These are phyloP conservation scores for Fusarium phyllophilum DNA, from an alignment of 2,329 filamentous ascomycete genomes.

Conservation along the genomic window DNA sequence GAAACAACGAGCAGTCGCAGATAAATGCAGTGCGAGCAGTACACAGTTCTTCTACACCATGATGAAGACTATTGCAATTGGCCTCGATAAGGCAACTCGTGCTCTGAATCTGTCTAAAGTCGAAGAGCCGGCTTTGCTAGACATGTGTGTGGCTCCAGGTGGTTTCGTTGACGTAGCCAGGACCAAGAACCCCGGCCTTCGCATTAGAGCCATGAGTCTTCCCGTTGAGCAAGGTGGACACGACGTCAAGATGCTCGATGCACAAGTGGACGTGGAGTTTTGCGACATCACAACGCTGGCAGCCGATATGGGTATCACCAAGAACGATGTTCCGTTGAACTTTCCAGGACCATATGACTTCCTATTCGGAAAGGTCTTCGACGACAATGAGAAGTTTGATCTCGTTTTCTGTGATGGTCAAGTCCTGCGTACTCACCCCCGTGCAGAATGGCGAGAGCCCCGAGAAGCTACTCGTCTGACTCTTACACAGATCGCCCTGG, in stretches of 20 bases:
- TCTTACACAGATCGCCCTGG: conserved; percentile 55
- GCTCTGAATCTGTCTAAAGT: conserved; percentile 43
- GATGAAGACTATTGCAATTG: conserved; percentile 55
- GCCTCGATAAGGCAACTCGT: conserved; percentile 51
- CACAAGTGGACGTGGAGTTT: conserved; percentile 21
- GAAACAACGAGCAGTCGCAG: conserved; percentile 51
- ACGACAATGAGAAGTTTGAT: conserved; percentile 46
- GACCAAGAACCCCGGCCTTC: conserved; percentile 47
- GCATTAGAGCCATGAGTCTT: conserved; percentile 53
- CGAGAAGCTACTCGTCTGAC: conserved; percentile 52
- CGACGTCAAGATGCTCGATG: conserved; percentile 44
- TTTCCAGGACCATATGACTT: conserved; percentile 42
- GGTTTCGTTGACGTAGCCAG: conserved; percentile 58
- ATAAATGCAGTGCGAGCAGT: conserved; percentile 42
- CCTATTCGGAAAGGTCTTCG: background rate
- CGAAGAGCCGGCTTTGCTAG: conserved; percentile 52
- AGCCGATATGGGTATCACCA: conserved; percentile 53
- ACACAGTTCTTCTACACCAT: conserved; percentile 51
- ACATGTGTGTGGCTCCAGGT: conserved; percentile 67
- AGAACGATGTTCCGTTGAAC: conserved; percentile 42
- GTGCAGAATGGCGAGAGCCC: conserved; percentile 46
- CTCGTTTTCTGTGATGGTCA: conserved; percentile 61
- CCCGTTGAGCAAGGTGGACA: conserved; percentile 55
- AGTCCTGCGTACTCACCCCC: conserved; percentile 54
- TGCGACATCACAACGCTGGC: conserved; percentile 64